Conservation (phyloP, 2,329 filamentous ascomycete species). For the Hirsutella rhossiliensis region DNA sequence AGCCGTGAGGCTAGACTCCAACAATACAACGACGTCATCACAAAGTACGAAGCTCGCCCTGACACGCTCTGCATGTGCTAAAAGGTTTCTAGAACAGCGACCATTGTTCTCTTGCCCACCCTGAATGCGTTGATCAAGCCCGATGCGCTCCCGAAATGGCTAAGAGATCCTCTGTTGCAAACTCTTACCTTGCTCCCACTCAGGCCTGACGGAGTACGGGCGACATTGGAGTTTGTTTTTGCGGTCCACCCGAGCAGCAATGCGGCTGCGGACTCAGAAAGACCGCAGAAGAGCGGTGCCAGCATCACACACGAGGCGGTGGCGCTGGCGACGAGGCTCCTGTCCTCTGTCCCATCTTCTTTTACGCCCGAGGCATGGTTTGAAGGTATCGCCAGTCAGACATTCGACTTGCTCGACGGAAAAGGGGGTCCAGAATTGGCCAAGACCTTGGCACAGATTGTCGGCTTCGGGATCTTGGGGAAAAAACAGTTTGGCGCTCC, state of each 20-base stretch:
- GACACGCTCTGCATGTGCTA: neutral
- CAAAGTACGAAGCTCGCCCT: conserved; percentile 22
- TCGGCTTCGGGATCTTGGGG: conserved; percentile 50
- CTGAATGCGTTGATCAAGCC: conserved; percentile 54
- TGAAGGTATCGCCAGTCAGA: conserved; percentile 44
- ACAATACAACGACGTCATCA: conserved; percentile 35
- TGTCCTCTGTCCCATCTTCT: conserved; percentile 45
- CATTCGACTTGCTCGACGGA: conserved; percentile 51
- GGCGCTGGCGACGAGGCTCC: conserved; percentile 46
- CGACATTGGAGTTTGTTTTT: conserved; percentile 60
- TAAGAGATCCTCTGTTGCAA: conserved; percentile 43
- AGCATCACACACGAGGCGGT: conserved; percentile 58
- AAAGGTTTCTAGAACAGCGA: conserved; percentile 15
- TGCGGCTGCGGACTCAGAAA: conserved; percentile 24
- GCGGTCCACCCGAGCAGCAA: conserved; percentile 49
- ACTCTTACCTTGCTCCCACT: conserved; percentile 50
- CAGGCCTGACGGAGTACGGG: conserved; percentile 49
- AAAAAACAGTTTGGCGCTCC: conserved; percentile 52
- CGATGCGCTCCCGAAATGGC: conserved; percentile 43
- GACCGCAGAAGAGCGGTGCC: conserved; percentile 43
- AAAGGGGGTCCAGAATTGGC: conserved; percentile 20
- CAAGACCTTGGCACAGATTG: conserved; percentile 23
- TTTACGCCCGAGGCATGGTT: conserved; percentile 49
- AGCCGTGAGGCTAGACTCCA: conserved; percentile 20
- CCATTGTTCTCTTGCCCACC: conserved; percentile 45